These are phyloP conservation scores for Penicillium paxilli DNA, from an alignment of 495 filamentous ascomycete species.

Conservation along the genomic window DNA sequence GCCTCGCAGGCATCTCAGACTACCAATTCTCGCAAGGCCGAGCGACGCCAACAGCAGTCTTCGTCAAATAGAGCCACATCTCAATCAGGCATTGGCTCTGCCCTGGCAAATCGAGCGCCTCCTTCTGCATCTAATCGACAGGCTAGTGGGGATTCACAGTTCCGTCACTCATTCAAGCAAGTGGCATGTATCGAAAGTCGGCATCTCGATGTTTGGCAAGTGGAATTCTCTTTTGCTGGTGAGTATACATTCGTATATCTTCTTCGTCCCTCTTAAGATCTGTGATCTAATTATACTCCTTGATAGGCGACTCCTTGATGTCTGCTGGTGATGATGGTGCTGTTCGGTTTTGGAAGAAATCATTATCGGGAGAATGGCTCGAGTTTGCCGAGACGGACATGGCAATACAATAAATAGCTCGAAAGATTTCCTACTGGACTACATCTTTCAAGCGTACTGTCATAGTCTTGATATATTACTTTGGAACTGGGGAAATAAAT, in stretches of 20 bases:
- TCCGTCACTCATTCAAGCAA: conserved; percentile 48
- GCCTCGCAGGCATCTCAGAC: conserved; percentile 28
- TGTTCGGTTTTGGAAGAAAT: conserved; percentile 54
- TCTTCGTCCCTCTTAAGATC: too few relatives aligned
- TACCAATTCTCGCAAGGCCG: conserved; percentile 29
- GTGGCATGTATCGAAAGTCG: conserved; percentile 49
- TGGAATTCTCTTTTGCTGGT: conserved; percentile 51
- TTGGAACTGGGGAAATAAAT: too few relatives aligned
- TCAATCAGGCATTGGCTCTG: conserved; percentile 53
- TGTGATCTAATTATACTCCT: conserved; percentile 8
- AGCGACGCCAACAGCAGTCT: conserved; percentile 32
- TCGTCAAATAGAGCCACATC: conserved; percentile 37
- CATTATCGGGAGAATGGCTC: conserved; percentile 47
- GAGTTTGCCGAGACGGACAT: conserved; percentile 53
- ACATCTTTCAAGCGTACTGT: neutral
- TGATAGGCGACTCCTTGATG: conserved; percentile 47
- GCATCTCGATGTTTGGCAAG: conserved; percentile 52
- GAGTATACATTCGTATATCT: conserved; percentile 16
- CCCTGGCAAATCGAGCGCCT: conserved; percentile 45
- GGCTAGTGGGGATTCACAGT: conserved; percentile 33
- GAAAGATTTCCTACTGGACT: neutral
- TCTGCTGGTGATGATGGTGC: conserved; percentile 51
- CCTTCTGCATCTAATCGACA: conserved; percentile 31
- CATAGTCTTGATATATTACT: neutral
- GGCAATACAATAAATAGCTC: conserved; percentile 29